Evolutionary conservation across 1,139 yeast genomes (phyloP).

Genomic region (Lodderomyces pseudojiufengensis): DNA sequence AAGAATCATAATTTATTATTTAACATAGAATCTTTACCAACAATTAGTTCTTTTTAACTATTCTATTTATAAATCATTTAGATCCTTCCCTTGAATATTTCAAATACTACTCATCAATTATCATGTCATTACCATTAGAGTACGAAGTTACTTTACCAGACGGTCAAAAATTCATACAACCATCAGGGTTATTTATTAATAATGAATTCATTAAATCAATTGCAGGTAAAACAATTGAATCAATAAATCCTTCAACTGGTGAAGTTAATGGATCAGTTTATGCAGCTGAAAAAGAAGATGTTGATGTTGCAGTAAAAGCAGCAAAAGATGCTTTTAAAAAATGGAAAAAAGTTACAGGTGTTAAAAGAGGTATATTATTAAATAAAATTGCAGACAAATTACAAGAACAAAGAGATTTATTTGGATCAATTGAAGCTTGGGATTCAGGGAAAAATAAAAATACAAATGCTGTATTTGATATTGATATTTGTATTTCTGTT

Average conservation of each 20-base stretch:
- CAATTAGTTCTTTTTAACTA: no score
- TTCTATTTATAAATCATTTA: no score
- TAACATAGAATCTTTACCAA: no score
- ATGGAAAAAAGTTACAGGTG: slow-evolving; percentile 45
- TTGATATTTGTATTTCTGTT: slow-evolving; percentile 53
- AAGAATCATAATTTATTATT: no score
- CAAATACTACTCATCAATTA: background rate
- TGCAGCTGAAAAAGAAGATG: slow-evolving; percentile 65
- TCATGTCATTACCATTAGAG: slow-evolving; percentile 28
- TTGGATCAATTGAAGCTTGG: slow-evolving; percentile 71
- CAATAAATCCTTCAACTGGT: slow-evolving; percentile 67
- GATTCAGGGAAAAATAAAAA: slow-evolving; percentile 76
- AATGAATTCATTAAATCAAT: slow-evolving; percentile 68
- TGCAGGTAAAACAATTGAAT: slow-evolving; percentile 59
- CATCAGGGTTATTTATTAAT: slow-evolving; percentile 79
- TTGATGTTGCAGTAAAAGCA: slow-evolving; percentile 71
- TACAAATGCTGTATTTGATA: slow-evolving; percentile 50
- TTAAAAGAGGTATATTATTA: slow-evolving; percentile 52
- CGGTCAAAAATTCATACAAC: slow-evolving; percentile 55
- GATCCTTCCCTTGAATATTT: no score
- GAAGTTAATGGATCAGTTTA: slow-evolving; percentile 62
- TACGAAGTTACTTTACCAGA: slow-evolving; percentile 51
- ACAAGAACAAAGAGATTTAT: slow-evolving; percentile 51
- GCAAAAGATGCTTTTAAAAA: slow-evolving; percentile 68
- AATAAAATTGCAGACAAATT: slow-evolving; percentile 59